phyloP scores from a whole-genome alignment of 2,329 filamentous ascomycete species.

The Thielaviopsis punctulata region DNA sequence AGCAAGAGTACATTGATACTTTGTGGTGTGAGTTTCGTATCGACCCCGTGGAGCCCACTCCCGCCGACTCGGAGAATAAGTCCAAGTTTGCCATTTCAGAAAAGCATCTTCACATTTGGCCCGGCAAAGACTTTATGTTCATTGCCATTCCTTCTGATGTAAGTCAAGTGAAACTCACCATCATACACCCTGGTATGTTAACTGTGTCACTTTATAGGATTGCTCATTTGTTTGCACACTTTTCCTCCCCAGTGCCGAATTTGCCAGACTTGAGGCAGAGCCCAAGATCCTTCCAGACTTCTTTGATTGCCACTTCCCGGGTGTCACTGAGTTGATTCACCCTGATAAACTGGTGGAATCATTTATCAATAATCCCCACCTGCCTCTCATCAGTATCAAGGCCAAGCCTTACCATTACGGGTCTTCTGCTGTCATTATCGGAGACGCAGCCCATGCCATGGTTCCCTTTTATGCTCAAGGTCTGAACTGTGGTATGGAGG shows the following conservation, averaged over 20 bases:
- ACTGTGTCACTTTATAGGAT: constrained; percentile 31
- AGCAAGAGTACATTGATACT: constrained; percentile 89
- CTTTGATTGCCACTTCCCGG: constrained; percentile 74
- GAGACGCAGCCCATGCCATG: constrained; percentile 93
- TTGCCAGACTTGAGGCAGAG: constrained; percentile 46
- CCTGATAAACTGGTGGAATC: constrained; percentile 51
- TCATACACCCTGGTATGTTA: neutral
- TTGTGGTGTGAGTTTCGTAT: constrained; percentile 96
- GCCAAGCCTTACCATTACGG: constrained; percentile 74
- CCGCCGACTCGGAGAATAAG: constrained; percentile 17
- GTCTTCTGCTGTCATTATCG: constrained; percentile 65
- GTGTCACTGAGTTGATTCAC: constrained; percentile 57
- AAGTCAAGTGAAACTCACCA: constrained; percentile 15
- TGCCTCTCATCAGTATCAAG: constrained; percentile 86
- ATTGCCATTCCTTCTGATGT: constrained; percentile 74
- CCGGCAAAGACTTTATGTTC: constrained; percentile 88
- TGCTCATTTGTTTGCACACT: constrained; percentile 90
- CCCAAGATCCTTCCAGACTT: constrained; percentile 46
- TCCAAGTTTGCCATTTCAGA: constrained; percentile 63
- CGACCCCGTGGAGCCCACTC: constrained; percentile 32
- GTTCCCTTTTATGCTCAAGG: constrained; percentile 97
- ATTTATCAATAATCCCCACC: constrained; percentile 68
- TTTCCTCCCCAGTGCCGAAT: constrained; percentile 62
- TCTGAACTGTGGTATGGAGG: constrained; percentile 92
- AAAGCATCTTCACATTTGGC: constrained; percentile 95